Evolutionary conservation across 2,329 filamentous ascomycete species (phyloP).

Genomic region (Hymenoscyphus occultus): DNA sequence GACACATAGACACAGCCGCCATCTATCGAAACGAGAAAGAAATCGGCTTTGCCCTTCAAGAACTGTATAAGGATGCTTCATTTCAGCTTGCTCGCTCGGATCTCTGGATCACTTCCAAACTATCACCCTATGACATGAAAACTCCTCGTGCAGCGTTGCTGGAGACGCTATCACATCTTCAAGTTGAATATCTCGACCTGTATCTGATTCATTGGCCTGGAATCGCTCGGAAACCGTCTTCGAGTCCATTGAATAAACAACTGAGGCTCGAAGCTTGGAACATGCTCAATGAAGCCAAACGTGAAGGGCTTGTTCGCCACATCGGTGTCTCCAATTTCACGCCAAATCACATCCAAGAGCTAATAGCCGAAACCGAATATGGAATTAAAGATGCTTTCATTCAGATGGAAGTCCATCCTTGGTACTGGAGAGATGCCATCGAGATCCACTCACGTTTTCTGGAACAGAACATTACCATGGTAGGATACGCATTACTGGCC

Average conservation of each 20-base stretch:
- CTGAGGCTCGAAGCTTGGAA: conserved; percentile 60
- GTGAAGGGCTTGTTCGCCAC: conserved; percentile 67
- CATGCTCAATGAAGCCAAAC: conserved; percentile 64
- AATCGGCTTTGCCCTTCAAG: conserved; percentile 18
- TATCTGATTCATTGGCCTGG: conserved; percentile 72
- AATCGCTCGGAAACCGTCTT: conserved; percentile 38
- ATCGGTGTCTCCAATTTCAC: conserved; percentile 84
- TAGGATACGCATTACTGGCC: conserved; percentile 26
- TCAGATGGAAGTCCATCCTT: conserved; percentile 76
- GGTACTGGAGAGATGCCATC: conserved; percentile 27
- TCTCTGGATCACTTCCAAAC: conserved; percentile 29
- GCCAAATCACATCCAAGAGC: conserved; percentile 71
- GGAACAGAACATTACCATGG: conserved; percentile 13
- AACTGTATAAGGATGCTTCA: conserved; percentile 1
- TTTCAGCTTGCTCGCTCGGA: conserved; percentile 9
- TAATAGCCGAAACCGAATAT: conserved; percentile 56
- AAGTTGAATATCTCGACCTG: conserved; percentile 63
- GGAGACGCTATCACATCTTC: conserved; percentile 56
- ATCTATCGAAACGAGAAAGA: conserved; percentile 22
- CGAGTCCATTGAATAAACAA: conserved; percentile 56
- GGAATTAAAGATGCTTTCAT: conserved; percentile 64
- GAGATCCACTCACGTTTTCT: conserved; percentile 21
- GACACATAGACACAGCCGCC: conserved; percentile 28
- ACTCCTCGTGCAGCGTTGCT: conserved; percentile 49
- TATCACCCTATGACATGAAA: conserved; percentile 14